A percentile compares a stretch with the other conserved stretches of the same genome.
These are phyloP conservation scores for Vanrija sp. DNA, from an alignment of 1,284 basidiomycete species.

Conservation along the genomic window DNA sequence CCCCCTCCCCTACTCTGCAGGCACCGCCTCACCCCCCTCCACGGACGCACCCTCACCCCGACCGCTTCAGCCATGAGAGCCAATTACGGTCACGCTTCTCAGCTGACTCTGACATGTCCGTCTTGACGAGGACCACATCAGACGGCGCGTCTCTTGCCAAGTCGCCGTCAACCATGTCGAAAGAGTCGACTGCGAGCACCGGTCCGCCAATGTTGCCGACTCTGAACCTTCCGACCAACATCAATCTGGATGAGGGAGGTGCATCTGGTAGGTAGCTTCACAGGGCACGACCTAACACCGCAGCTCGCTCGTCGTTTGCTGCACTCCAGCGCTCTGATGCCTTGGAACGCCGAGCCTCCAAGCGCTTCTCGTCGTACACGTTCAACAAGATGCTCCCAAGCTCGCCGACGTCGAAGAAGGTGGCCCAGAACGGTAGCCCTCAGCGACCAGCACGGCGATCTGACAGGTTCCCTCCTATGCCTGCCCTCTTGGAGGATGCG, in stretches of 20 bases:
- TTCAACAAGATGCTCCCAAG: conserved; percentile 82
- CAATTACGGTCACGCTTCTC: conserved; percentile 37
- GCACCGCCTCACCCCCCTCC: conserved; percentile 15
- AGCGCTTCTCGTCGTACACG: conserved; percentile 93
- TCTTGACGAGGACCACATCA: background rate
- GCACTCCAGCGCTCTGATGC: conserved; percentile 82
- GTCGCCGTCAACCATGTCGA: too few relatives aligned
- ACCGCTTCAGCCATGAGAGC: conserved; percentile 32
- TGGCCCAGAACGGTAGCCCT: conserved; percentile 25
- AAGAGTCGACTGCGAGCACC: background rate
- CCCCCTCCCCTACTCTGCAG: background rate
- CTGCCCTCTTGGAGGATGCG: conserved; percentile 12
- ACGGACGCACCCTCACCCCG: conserved; percentile 29
- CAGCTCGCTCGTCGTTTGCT: conserved; percentile 61
- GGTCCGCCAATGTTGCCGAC: background rate
- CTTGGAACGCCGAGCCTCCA: conserved; percentile 86
- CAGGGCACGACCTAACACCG: conserved; percentile 15
- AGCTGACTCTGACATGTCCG: conserved; percentile 35
- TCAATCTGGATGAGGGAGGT: background rate
- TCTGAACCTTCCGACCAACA: background rate
- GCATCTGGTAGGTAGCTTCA: background rate
- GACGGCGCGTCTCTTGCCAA: background rate
- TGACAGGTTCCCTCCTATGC: conserved; percentile 36
- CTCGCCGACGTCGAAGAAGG: conserved; percentile 33
- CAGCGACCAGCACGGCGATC: conserved; percentile 39